Evolutionary conservation across 306 rosid genomes (phyloP), one percentile per base, ranked within the genome.

Genomic region (Prunus mira): DNA sequence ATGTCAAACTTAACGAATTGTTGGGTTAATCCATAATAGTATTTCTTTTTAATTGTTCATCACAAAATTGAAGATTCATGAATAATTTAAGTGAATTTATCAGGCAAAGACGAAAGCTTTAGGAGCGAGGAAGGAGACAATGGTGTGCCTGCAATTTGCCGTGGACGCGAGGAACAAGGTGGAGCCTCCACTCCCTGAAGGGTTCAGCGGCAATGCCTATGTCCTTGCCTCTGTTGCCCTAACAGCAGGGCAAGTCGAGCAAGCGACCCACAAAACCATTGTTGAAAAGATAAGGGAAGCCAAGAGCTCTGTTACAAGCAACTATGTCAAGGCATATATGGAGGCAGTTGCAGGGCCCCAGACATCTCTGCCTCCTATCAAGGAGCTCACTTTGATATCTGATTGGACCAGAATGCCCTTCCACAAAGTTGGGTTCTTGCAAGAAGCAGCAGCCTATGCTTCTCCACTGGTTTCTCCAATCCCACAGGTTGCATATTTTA

Each of bases 341-440:
- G 89, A 79, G 13, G 89, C 85, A 8, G 80, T 92, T 9, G 88
- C 58, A 17, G 69, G 69, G 10, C 22, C 88, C 17, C 83, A 80
- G 46, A 43, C 77, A 30, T 75, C 89, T 58, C 91, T 92, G 14
- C 96, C 96, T 65, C 90, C 93, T 30, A 80, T 90, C 4, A 87
- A 76, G 77, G 96, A 88, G 79, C 90, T 90, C 9, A 92, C 97
- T 15, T 15, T 92, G 45, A 82, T 91, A 54, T 88, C 96, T 30
- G 97, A 92, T 76, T 92, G 96, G 97, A 90, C 97, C 2, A 78
- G 92, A 65, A 92, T 90, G 86, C 91, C 96, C 34, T 92, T 92
- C 72, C 89, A 92, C 77, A 84, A 81, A 64, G 62, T 90, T 13
- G 69, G 81, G 6, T 88, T 88, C 88, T 81, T 92, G 12, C 67